Base-by-base conservation (phyloP, 164 flowering plant species). In the Sextonia rubra region DNA sequence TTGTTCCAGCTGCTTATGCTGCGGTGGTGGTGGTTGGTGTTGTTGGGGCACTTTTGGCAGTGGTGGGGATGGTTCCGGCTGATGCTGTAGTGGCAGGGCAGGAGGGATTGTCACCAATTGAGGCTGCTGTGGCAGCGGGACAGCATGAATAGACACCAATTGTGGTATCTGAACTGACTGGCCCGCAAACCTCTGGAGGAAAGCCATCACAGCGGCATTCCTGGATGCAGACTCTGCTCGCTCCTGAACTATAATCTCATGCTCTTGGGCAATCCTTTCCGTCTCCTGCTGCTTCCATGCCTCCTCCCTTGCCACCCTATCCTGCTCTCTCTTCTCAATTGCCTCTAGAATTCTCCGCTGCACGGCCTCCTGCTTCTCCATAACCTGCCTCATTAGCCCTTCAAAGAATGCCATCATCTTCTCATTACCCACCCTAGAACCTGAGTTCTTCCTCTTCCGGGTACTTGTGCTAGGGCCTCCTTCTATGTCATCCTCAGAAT, bases 261-360 rank as follows among this genome's bases (percentile, higher is more conserved):
- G 94, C 68, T 89, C 94, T 1, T 83, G 79, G 60, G 66, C 69
- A 1, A 88, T 60, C 72, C 94, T 80, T 0, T 85, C 82, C 84
- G 84, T 83, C 79, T 91, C 92, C 72, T 89, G 92, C 47, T 80
- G 79, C 82, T 80, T 90, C 97, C 97, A 91, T n/a, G 88, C 88
- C 29, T 91, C 97, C 73, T 89, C 97, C 66, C 94, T 77, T 3
- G 82, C 79, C 83, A 85, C 77, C 63, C 97, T 76, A 4, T 88
- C 97, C 62, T 85, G 87, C 76, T 91, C 97, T 70, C 89, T 82
- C 81, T 86, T 89, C 80, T 91, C 94, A 6, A 91, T 82, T 9
- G 84, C 83, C 52, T 91, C 92, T 29, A 91, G 49, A 47, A 91
- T 84, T 66, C 82, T 82, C 68, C 83, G 88, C 71, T 88, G 93